Conservation (phyloP, 257 asterid genomes). For the Plantago major region DNA sequence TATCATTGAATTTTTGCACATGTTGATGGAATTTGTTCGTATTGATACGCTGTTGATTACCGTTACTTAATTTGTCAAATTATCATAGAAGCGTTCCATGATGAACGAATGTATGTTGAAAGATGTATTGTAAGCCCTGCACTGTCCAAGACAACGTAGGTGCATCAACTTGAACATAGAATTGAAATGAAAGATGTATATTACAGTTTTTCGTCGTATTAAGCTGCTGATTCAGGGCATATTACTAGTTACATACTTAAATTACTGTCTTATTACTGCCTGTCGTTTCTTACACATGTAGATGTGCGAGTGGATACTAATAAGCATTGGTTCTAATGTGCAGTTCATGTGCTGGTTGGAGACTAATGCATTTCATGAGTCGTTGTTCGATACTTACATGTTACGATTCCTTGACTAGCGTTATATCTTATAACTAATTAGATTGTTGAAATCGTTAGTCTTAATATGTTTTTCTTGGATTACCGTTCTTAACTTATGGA, state of each 20-base stretch:
- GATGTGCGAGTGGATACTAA: not conserved
- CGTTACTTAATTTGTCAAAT: not conserved
- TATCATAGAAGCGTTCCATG: not conserved
- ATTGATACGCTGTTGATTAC: constrained; percentile 10
- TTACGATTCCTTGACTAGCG: too few species aligned
- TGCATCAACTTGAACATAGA: not conserved
- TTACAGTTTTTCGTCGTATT: not conserved
- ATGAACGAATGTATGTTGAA: not conserved
- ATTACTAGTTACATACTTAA: not conserved
- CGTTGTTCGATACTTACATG: too few species aligned
- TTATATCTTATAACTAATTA: too few species aligned
- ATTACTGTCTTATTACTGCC: not conserved
- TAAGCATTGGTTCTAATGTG: not conserved
- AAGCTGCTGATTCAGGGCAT: constrained; percentile 2
- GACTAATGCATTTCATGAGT: not conserved
- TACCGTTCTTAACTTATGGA: too few species aligned
- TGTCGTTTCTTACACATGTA: not conserved
- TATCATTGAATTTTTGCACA: constrained; percentile 41
- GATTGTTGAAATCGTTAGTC: too few species aligned
- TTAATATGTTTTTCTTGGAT: too few species aligned
- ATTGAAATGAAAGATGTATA: constrained; percentile 5
- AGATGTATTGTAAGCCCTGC: constrained; percentile 11
- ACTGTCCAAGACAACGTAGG: constrained; percentile 7
- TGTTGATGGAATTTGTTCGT: constrained; percentile 2
- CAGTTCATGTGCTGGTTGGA: not conserved